phyloP scores from a whole-genome alignment of 2,329 filamentous ascomycete genomes.

The Daldinia sp. region DNA sequence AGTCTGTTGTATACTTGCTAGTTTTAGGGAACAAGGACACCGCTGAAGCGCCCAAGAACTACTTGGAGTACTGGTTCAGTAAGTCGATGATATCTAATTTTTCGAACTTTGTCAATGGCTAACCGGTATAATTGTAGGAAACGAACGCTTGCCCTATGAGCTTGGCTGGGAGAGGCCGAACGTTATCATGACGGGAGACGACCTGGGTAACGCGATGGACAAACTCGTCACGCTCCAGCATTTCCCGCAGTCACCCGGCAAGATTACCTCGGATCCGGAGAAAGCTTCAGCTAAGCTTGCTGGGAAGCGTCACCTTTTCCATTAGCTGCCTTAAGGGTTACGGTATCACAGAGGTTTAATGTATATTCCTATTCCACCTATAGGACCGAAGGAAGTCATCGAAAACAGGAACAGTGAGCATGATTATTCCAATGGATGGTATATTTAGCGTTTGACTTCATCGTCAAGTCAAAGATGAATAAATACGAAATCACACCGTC shows the following conservation, averaged over 20 bases:
- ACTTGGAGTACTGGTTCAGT: conserved; percentile 41
- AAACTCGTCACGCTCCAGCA: conserved; percentile 12
- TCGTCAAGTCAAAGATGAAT: too few species aligned
- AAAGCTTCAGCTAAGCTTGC: too few species aligned
- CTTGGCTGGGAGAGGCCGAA: conserved; percentile 24
- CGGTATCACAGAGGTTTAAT: too few species aligned
- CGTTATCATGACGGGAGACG: conserved; percentile 7
- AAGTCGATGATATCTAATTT: not conserved
- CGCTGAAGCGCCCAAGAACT: conserved; percentile 29
- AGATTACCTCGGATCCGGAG: not conserved
- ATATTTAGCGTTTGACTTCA: too few species aligned
- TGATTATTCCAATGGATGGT: too few species aligned
- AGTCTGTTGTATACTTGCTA: conserved; percentile 37
- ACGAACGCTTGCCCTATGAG: conserved; percentile 34
- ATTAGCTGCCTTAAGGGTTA: too few species aligned
- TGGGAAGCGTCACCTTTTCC: too few species aligned
- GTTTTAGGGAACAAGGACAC: conserved; percentile 32
- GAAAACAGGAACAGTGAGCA: too few species aligned
- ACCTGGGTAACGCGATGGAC: conserved; percentile 8
- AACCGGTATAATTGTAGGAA: conserved; percentile 18
- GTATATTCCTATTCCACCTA: too few species aligned
- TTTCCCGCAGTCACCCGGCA: conserved; percentile 30
- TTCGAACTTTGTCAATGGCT: not conserved
- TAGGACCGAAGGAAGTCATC: too few species aligned
- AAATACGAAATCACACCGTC: too few species aligned